Conservation (phyloP, 257 asterid species). For the Scutellaria minor region DNA sequence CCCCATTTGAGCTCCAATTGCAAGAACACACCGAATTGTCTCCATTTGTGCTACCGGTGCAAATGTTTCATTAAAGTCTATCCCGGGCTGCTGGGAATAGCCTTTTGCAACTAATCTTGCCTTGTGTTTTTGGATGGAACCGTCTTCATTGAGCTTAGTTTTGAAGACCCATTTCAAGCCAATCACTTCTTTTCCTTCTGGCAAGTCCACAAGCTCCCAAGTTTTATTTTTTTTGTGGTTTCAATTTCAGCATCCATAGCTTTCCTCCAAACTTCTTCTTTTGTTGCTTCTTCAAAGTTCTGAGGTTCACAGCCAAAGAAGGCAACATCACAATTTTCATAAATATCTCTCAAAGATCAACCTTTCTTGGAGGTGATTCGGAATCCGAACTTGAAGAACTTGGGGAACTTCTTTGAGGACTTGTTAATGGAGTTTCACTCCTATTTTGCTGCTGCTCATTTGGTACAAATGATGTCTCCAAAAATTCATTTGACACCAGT, state of each 20-base stretch:
- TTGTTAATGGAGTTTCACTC: too few relatives aligned
- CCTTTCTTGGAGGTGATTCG: too few relatives aligned
- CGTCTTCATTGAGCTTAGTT: background rate
- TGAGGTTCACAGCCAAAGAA: background rate
- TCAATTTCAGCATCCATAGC: background rate
- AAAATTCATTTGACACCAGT: too few relatives aligned
- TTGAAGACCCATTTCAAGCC: conserved; percentile 10
- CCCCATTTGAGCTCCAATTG: background rate
- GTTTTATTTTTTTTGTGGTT: background rate
- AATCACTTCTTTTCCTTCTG: background rate
- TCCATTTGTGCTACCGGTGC: background rate
- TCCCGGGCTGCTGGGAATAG: background rate
- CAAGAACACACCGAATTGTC: background rate
- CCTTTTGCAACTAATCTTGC: background rate
- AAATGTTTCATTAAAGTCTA: background rate
- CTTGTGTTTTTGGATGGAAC: background rate
- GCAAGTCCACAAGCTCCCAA: conserved; percentile 5
- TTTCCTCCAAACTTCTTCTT: conserved; percentile 3
- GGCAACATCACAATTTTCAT: background rate
- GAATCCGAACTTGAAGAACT: too few relatives aligned
- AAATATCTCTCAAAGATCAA: background rate
- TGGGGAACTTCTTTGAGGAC: too few relatives aligned
- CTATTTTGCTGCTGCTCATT: too few relatives aligned
- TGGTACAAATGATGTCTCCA: too few relatives aligned
- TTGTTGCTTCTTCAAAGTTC: background rate